Conservation (phyloP, 2,329 filamentous ascomycete species). For the Ophiocordyceps australis region DNA sequence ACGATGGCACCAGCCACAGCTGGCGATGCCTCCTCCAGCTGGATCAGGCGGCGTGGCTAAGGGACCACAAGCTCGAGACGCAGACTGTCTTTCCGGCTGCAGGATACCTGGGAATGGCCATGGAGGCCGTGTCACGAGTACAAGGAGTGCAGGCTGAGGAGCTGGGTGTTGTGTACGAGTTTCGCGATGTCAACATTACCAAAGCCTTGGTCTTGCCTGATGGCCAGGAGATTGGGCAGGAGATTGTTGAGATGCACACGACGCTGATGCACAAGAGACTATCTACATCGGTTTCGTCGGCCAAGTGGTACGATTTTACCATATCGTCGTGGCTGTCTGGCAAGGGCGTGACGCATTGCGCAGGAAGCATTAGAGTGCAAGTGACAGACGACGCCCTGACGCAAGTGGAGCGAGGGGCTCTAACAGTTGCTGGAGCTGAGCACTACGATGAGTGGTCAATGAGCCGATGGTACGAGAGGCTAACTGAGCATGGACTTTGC, state of each 20-base stretch:
- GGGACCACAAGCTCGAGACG: conserved; percentile 36
- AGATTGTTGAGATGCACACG: conserved; percentile 1
- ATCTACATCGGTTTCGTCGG: conserved; percentile 1
- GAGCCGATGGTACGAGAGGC: conserved; percentile 1
- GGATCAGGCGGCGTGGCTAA: conserved; percentile 32
- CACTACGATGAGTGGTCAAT: conserved; percentile 1
- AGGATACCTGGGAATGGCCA: conserved; percentile 21
- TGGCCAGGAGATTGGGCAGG: not conserved
- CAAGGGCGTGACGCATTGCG: not conserved
- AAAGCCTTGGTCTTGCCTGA: conserved; percentile 1
- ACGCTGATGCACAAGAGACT: conserved; percentile 1
- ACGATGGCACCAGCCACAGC: conserved; percentile 10
- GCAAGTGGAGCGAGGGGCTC: not conserved
- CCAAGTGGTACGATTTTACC: conserved; percentile 2
- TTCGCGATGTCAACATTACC: conserved; percentile 2
- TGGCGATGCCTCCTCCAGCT: conserved; percentile 28
- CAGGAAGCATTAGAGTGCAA: conserved; percentile 1
- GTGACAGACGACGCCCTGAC: not conserved
- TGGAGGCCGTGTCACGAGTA: conserved; percentile 16
- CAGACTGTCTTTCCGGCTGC: conserved; percentile 24
- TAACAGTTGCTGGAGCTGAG: not conserved
- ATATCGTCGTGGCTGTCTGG: conserved; percentile 1
- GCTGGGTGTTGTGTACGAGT: conserved; percentile 1
- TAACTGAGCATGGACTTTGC: not conserved
- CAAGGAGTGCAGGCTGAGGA: not conserved